Evolutionary conservation across 2,329 filamentous ascomycete species (phyloP), one percentile per base, ranked within the genome.

Genomic region (Colletotrichum eleusines): DNA sequence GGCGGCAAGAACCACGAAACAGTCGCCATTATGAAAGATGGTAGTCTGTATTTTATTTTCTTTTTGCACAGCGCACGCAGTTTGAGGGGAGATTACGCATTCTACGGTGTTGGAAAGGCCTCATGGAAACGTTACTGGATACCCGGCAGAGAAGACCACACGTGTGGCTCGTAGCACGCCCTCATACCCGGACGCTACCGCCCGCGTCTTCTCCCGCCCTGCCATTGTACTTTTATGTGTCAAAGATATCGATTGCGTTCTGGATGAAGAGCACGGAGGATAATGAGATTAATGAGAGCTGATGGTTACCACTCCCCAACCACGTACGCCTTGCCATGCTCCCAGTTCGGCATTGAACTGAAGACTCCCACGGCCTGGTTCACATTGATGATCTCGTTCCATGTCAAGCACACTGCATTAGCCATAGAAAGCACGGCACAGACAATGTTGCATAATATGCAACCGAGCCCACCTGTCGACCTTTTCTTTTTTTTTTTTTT

Each of bases 131-230:
- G 26, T 35, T 35, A 38, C 68, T 53, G 48, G 58, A 68, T 68
- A 71, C 68, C 64, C 68, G 64, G 68, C 58, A 63, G 68, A 55
- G 55, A 33, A 40, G 61, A 16, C 26, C 5, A 18, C n/a, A n/a
- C n/a, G 5, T 9, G 26, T 31, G 33, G 48, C 35, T 12, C 33
- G 48, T 33, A 26, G 23, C n/a, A n/a, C n/a, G n/a, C n/a, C n/a
- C n/a, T n/a, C n/a, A n/a, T n/a, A n/a, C n/a, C n/a, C n/a, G n/a
- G n/a, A n/a, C n/a, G n/a, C n/a, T n/a, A n/a, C n/a, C n/a, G n/a
- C n/a, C n/a, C n/a, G n/a, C 23, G 31, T 33, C 66, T 48, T 28
- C 23, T 33, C 51, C 46, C 12, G 64, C 64, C 63, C 51, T 63
- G 28, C 23, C 35, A 46, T 68, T 62, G 51, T 33, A 23, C 51